Evolutionary conservation across 2,329 filamentous ascomycete genomes (phyloP), one percentile per base, ranked within the genome.

Genomic region (Leptoxyphium fumago): DNA sequence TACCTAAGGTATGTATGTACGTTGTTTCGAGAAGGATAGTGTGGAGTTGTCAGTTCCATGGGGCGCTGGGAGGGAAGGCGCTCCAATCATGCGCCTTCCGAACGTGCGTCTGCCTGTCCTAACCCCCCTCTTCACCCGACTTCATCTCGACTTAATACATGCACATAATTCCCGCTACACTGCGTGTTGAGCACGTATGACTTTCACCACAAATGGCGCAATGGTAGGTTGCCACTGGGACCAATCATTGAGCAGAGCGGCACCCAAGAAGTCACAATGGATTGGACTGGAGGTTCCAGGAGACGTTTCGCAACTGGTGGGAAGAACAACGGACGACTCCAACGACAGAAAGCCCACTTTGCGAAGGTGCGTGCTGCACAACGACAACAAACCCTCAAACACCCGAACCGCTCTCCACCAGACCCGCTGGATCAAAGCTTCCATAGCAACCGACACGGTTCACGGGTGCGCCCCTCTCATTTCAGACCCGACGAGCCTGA

Each of bases 201-300:
- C 17, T 38, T 38, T 38, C 8, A 6, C 4, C 34, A 38, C 34
- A n/a, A 26, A 26, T 26, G 21, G 21, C 21, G 21, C 17, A n/a
- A 38, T 38, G 34, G 6, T 8, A 8, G 9, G 5, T 38, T 46
- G 36, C 26, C 43, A 13, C 17, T 34, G 11, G 5, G 8, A n/a
- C 15, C 28, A 17, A 11, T 28, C 18, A 28, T 21, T 41, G 7
- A 38, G 7, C 10, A 13, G 10, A 10, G 11, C 13, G 40, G 9
- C n/a, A 14, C 38, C 18, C 15, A 30, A 39, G 6, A 38, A 38
- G 38, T 43, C 29, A 41, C 29, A 28, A 71, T 72, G 69, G 69
- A 71, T 44, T 72, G 69, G 69, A 71, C 66, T 0, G 69, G 69
- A 26, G 69, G 69, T 4, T 61, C 60, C 6, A 50, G 55, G 29